These are phyloP conservation scores for Puccinellia tenuiflora DNA, from an alignment of 176 grass and related monocot species.

Conservation along the genomic window DNA sequence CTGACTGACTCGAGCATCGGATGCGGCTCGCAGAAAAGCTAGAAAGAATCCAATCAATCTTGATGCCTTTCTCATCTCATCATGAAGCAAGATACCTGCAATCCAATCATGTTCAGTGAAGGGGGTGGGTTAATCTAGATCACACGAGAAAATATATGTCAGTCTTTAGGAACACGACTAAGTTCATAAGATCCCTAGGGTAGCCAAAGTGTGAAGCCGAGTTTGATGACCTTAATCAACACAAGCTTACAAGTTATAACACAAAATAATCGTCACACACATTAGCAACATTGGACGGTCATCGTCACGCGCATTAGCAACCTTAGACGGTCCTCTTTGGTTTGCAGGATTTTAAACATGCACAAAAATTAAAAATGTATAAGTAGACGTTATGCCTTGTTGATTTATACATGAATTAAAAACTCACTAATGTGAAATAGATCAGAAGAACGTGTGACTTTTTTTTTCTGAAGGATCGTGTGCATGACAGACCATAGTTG, in stretches of 20 bases:
- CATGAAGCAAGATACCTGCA: neutral
- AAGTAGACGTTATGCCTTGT: neutral
- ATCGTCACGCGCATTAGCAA: neutral
- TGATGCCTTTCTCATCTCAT: conserved; percentile 18
- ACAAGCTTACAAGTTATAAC: neutral
- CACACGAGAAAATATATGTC: neutral
- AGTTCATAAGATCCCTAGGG: neutral
- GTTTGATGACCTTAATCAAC: neutral
- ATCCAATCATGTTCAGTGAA: conserved; percentile 13
- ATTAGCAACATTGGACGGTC: neutral
- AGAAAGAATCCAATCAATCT: conserved; percentile 33
- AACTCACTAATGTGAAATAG: neutral
- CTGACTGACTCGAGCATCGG: conserved; percentile 33
- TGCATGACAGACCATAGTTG: neutral
- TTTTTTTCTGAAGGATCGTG: neutral
- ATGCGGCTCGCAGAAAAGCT: conserved; percentile 40
- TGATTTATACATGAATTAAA: neutral
- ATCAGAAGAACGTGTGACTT: neutral
- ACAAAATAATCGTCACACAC: neutral
- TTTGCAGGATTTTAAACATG: neutral
- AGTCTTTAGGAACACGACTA: too few species aligned
- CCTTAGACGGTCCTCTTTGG: neutral
- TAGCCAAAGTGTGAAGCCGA: neutral
- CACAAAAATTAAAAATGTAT: too few species aligned
- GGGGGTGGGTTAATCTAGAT: neutral